Base-by-base conservation (phyloP, 768 basidiomycete genomes). In the Macrolepiota fuliginosa region DNA sequence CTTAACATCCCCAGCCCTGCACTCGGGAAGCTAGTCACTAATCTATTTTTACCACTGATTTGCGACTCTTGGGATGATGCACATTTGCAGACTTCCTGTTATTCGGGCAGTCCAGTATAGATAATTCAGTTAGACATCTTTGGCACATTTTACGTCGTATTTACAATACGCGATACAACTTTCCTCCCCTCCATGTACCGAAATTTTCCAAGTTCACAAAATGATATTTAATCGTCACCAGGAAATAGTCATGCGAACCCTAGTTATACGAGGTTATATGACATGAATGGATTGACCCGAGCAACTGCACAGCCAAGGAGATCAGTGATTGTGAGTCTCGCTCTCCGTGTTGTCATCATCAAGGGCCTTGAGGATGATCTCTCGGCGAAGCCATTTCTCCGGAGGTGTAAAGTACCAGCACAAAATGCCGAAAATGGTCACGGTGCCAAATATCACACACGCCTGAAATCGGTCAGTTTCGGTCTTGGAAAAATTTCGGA, bases 401-500 rank as follows among this genome's bases (percentile, higher is more conserved):
- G 87, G 83, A 0, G 93, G 91, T 0, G 84, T 88, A 67, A 93
- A 81, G 70, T 84, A 92, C 89, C 90, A 96, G 61, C 84, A 85
- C 37, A 88, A 62, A 61, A 92, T 62, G 3, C 88, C 94, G 65
- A 93, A 89, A 63, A 95, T 76, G 2, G 92, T 91, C 62, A 93
- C 86, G 17, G 81, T 76, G 10, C 84, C 91, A 66, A 94, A 89
- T 63, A 96, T 94, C 47, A 91, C 90, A 54, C 79, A 76, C 6
- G 91, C 87, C 90, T 92, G 53, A 29, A 29, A 58, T 55, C 39
- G 3, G 19, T 19, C 24, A 59, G 62, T 62, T 51, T 35, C 46
- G 22, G 25, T 35, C 35, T 53, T 52, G 58, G 35, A 58, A 62
- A 39, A 27, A 56, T 32, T 19, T 19, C 53, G 40, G 4, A 46